phyloP scores from a whole-genome alignment of 108 stramenopile genomes.

The Conticribra guillardii region DNA sequence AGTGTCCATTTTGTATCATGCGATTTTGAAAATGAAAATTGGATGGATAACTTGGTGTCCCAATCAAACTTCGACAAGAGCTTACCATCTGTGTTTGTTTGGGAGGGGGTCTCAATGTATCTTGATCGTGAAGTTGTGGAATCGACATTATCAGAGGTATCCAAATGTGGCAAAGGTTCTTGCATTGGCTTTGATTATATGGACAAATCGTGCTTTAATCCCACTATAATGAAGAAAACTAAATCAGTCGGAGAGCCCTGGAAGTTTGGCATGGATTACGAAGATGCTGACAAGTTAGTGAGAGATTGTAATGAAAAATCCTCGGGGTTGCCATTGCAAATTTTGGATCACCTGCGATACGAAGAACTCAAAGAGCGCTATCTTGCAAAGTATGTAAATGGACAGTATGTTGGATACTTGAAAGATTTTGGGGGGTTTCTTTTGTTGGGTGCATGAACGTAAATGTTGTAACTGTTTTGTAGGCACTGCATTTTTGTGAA shows the following conservation, averaged over 20 bases:
- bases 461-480: no score
- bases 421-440: slow-evolving; percentile 21
- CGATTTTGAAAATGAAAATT: slow-evolving; percentile 29
- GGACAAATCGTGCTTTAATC: background rate
- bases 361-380: slow-evolving; percentile 21
- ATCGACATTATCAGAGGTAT: slow-evolving; percentile 11
- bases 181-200: slow-evolving; percentile 33
- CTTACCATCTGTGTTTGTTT: slow-evolving; percentile 26
- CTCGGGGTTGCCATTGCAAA: background rate
- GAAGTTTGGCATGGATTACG: slow-evolving; percentile 9
- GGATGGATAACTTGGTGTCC: slow-evolving; percentile 9
- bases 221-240: background rate
- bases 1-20: slow-evolving; percentile 18
- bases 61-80: slow-evolving; percentile 14
- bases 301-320: slow-evolving; percentile 8
- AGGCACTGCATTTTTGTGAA: no score
- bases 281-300: slow-evolving; percentile 12
- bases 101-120: slow-evolving; percentile 28
- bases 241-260: slow-evolving; percentile 17
- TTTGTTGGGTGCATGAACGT: no score
- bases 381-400: slow-evolving; percentile 14
- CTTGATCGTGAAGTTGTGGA: slow-evolving; percentile 15
- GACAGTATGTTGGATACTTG: slow-evolving; percentile 15
- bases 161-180: slow-evolving; percentile 14
- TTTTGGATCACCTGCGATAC: slow-evolving; percentile 20